Evolutionary conservation across 83 land plant genomes (phyloP).

Genomic region (Thuja plicata): DNA sequence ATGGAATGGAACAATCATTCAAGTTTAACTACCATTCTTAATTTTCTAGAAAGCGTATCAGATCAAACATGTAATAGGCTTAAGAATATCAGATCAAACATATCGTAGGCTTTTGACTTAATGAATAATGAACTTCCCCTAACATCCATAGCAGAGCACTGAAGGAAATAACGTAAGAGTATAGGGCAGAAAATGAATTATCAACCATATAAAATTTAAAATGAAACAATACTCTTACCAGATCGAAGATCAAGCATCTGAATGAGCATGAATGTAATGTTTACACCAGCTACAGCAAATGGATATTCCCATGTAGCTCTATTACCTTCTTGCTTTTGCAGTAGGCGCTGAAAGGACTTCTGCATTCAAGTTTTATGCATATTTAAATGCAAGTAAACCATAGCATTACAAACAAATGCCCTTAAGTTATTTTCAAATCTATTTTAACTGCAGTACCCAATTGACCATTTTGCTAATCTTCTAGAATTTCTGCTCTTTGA

Average conservation of each 20-base stretch:
- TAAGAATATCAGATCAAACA: neutral
- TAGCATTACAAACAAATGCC: neutral
- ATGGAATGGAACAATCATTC: neutral
- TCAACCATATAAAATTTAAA: neutral
- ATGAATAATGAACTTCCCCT: neutral
- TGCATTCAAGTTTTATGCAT: constrained; percentile 16
- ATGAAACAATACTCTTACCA: constrained; percentile 25
- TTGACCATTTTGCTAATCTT: neutral
- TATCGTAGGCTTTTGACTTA: neutral
- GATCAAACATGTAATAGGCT: neutral
- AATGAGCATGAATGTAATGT: constrained; percentile 82
- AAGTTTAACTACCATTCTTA: neutral
- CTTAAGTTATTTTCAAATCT: neutral
- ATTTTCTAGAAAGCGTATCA: neutral
- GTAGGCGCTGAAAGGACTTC: constrained; percentile 77
- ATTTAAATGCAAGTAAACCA: neutral
- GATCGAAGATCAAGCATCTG: constrained; percentile 86
- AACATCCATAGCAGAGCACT: neutral
- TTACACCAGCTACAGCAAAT: constrained; percentile 86
- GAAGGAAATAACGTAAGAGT: neutral
- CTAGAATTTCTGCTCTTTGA: neutral
- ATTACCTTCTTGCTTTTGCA: constrained; percentile 63
- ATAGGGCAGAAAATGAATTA: neutral
- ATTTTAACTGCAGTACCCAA: neutral
- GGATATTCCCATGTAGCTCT: constrained; percentile 82